Conservation (phyloP, 202 grass and related monocot genomes). For the Cymbopogon flexuosus region DNA sequence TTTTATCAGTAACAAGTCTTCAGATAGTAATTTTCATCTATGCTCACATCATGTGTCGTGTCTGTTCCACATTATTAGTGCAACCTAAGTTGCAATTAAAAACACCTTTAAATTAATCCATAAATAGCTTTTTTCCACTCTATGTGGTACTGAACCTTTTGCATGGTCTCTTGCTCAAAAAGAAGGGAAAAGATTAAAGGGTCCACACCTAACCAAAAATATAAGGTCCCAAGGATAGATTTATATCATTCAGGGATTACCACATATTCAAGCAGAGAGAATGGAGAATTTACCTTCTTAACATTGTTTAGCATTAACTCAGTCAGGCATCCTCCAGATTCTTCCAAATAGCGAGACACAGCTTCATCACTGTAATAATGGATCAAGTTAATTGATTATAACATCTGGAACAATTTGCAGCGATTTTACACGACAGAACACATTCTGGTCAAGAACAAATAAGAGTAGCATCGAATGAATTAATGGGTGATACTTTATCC, state of each 20-base stretch:
- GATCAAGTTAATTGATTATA: neutral
- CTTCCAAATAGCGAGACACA: slow-evolving; percentile 66
- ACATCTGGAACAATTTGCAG: neutral
- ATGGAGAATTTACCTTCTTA: slow-evolving; percentile 54
- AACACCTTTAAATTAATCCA: neutral
- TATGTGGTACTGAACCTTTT: neutral
- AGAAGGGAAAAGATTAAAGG: neutral
- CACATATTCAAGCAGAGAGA: neutral
- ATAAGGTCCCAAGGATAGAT: slow-evolving; percentile 22
- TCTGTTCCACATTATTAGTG: neutral
- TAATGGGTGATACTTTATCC: neutral
- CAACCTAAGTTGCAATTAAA: neutral
- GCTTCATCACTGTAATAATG: slow-evolving; percentile 68
- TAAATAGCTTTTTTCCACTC: neutral
- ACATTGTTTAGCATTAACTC: slow-evolving; percentile 83
- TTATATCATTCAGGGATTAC: slow-evolving; percentile 1
- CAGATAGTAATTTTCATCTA: neutral
- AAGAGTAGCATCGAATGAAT: neutral
- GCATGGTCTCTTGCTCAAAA: neutral
- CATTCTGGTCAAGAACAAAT: slow-evolving; percentile 7
- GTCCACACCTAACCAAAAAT: neutral
- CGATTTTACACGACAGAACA: neutral
- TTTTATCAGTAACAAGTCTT: neutral
- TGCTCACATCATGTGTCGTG: neutral
- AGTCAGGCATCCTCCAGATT: slow-evolving; percentile 69